Evolutionary conservation across 257 asterid species (phyloP).

Genomic region (Solanum sparsipilum): DNA sequence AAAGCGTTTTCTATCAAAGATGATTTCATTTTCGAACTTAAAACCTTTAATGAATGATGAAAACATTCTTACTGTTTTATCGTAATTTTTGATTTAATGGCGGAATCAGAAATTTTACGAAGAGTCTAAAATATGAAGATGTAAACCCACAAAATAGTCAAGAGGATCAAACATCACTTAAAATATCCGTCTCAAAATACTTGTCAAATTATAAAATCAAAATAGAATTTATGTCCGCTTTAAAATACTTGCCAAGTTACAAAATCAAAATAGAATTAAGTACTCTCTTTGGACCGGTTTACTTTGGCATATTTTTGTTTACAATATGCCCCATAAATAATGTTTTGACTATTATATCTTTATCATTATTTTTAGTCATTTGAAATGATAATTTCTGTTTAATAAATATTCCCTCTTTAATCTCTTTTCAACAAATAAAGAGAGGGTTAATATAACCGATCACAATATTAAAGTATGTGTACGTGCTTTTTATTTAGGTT

Average conservation of each 20-base stretch:
- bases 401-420: not conserved
- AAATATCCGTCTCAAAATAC: not conserved
- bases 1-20: not conserved
- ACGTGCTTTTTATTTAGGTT: not conserved
- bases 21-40: not conserved
- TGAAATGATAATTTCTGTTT: too few species aligned
- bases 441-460: not conserved
- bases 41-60: not conserved
- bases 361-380: not conserved
- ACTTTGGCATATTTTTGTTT: not conserved
- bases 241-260: not conserved
- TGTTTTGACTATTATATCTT: too few species aligned
- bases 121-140: not conserved
- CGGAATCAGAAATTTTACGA: fast-evolving
- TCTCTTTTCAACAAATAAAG: not conserved
- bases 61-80: not conserved
- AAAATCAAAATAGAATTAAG: not conserved
- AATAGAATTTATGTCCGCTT: fast-evolving
- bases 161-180: not conserved
- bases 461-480: not conserved
- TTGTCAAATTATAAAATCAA: not conserved
- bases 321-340: not conserved
- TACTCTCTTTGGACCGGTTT: not conserved
- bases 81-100: not conserved
- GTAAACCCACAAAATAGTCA: not conserved